Conservation (phyloP, 2,329 filamentous ascomycete species). For the Arthrobotrys iridis region DNA sequence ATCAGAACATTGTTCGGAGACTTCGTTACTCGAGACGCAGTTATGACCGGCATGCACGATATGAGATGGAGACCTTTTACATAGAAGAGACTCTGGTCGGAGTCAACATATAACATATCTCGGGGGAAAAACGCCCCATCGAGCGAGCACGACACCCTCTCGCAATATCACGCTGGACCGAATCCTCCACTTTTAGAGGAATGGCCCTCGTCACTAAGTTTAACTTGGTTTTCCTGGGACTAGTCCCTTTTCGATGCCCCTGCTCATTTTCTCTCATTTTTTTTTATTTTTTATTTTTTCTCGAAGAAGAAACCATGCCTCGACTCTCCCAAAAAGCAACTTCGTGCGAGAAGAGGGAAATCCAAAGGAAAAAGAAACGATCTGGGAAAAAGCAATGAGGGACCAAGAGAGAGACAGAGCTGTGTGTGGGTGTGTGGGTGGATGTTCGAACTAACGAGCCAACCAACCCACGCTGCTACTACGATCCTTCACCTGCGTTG, state of each 20-base stretch:
- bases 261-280: not conserved
- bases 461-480: too few species aligned
- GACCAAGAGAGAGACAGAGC: not conserved
- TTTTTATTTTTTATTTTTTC: too few species aligned
- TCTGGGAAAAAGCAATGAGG: not conserved
- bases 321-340: not conserved
- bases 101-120: too few species aligned
- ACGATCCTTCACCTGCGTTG: conserved; percentile 2
- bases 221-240: conserved; percentile 31
- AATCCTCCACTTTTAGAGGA: conserved; percentile 42
- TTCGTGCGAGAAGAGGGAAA: conserved; percentile 8
- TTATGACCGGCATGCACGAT: too few species aligned
- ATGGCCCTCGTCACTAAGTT: conserved; percentile 47
- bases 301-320: conserved; percentile 2
- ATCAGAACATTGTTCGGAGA: too few species aligned
- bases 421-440: conserved; percentile 11
- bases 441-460: too few species aligned
- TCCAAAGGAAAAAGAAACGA: conserved; percentile 2
- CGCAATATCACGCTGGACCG: conserved; percentile 50
- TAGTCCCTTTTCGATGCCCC: conserved; percentile 9
- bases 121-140: too few species aligned
- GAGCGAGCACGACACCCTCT: conserved; percentile 49
- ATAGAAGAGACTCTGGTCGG: not conserved
- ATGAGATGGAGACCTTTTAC: too few species aligned
- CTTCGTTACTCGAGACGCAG: too few species aligned